Evolutionary conservation across 2,329 filamentous ascomycete species (phyloP).

Genomic region (Fusarium annulatum): DNA sequence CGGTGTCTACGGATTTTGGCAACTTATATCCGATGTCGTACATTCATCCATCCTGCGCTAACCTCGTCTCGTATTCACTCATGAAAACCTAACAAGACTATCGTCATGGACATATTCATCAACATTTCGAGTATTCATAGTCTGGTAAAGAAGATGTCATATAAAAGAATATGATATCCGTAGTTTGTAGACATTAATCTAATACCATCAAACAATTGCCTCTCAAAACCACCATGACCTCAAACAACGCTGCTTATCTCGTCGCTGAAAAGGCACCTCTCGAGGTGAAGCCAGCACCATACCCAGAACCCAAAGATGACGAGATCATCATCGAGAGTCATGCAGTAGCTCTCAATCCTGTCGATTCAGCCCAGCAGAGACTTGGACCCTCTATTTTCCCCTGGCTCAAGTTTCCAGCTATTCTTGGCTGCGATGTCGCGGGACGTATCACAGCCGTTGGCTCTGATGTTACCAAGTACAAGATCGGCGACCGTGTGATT

Average conservation of each 20-base stretch:
- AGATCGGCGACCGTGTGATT: conserved; percentile 1
- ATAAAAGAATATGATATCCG: background rate
- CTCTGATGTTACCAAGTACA: background rate
- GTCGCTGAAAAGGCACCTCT: conserved; percentile 1
- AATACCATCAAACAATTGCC: background rate
- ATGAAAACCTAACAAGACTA: background rate
- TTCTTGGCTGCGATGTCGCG: conserved; percentile 14
- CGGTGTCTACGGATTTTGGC: conserved; percentile 6
- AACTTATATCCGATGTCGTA: conserved; percentile 10
- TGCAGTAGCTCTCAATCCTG: conserved; percentile 12
- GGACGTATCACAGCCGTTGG: conserved; percentile 4
- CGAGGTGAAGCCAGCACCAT: background rate
- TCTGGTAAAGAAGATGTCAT: background rate
- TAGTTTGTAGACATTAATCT: rapidly evolving
- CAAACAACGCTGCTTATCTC: conserved; percentile 14
- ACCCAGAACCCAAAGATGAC: background rate
- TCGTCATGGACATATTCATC: conserved; percentile 4
- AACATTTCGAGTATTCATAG: background rate
- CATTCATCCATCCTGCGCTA: background rate
- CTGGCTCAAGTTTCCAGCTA: conserved; percentile 20
- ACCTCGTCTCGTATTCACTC: conserved; percentile 13
- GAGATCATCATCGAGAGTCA: conserved; percentile 10
- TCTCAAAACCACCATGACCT: background rate
- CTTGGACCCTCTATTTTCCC: conserved; percentile 10
- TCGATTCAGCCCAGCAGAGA: conserved; percentile 12